These are phyloP conservation scores for Colletotrichum phormii DNA, from an alignment of 2,329 filamentous ascomycete genomes.

Conservation along the genomic window DNA sequence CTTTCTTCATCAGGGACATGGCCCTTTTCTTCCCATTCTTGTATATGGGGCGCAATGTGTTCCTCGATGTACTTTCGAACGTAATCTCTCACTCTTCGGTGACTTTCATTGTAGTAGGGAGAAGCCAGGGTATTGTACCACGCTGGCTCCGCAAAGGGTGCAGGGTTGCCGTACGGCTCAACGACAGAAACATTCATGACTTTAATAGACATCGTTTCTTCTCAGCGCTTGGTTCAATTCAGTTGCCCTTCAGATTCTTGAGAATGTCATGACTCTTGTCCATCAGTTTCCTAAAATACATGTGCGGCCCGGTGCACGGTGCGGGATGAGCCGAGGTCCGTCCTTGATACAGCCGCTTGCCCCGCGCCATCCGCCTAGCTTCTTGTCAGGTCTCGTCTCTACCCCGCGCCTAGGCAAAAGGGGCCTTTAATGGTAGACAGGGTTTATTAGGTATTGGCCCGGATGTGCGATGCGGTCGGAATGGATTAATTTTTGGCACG, in stretches of 20 bases:
- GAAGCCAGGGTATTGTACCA: constrained; percentile 44
- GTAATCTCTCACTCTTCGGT: constrained; percentile 65
- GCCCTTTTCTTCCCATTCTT: constrained; percentile 73
- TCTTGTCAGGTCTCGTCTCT: neutral
- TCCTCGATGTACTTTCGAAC: constrained; percentile 70
- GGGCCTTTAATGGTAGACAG: too few relatives aligned
- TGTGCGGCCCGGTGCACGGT: neutral
- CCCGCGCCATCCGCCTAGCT: neutral
- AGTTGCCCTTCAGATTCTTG: neutral
- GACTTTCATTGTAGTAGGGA: constrained; percentile 73
- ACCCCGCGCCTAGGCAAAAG: neutral
- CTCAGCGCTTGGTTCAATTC: neutral
- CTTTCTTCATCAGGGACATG: constrained; percentile 58
- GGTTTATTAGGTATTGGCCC: too few relatives aligned
- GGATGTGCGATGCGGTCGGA: neutral
- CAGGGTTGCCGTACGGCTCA: constrained; percentile 10
- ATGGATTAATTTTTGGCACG: neutral
- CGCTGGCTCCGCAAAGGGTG: constrained; percentile 40
- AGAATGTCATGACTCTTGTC: neutral
- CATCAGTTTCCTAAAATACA: neutral
- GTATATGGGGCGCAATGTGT: constrained; percentile 66
- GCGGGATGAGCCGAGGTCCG: neutral
- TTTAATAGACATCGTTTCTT: neutral
- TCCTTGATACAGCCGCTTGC: neutral
- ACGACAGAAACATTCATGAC: neutral